Evolutionary conservation across 805 yeast species (phyloP).

Genomic region (Kluyveromyces lactis): DNA sequence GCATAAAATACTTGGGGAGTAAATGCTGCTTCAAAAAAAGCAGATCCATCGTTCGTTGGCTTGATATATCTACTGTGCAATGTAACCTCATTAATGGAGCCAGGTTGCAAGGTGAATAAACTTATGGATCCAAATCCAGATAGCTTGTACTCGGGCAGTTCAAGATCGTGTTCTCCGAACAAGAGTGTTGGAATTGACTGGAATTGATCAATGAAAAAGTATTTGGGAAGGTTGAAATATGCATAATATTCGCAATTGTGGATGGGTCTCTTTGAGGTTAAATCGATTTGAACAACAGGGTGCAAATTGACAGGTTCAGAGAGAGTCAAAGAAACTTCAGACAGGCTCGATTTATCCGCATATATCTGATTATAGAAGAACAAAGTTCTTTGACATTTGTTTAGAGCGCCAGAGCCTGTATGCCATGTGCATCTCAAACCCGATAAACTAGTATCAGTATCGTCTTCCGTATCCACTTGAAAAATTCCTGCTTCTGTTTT

Average conservation of each 20-base stretch:
- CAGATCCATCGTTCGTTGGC: slow-evolving; percentile 25
- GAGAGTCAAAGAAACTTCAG: slow-evolving; percentile 8
- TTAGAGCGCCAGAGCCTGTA: slow-evolving; percentile 8
- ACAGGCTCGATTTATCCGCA: slow-evolving; percentile 5
- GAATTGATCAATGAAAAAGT: slow-evolving; percentile 46
- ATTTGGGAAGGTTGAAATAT: slow-evolving; percentile 36
- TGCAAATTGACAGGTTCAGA: slow-evolving; percentile 32
- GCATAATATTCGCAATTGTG: slow-evolving; percentile 37
- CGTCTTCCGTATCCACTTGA: slow-evolving; percentile 18
- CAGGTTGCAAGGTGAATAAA: slow-evolving; percentile 30
- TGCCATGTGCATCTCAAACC: slow-evolving; percentile 26
- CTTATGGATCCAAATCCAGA: slow-evolving; percentile 39
- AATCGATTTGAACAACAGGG: slow-evolving; percentile 25
- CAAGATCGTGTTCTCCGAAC: slow-evolving; percentile 52
- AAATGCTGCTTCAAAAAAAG: slow-evolving; percentile 17
- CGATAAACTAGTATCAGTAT: slow-evolving; percentile 16
- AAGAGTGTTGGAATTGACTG: slow-evolving; percentile 38
- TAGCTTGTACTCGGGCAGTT: slow-evolving; percentile 42
- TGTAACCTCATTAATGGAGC: slow-evolving; percentile 29
- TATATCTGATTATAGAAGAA: slow-evolving; percentile 16
- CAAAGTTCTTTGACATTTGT: slow-evolving; percentile 23
- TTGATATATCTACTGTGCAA: slow-evolving; percentile 45
- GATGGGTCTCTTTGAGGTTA: slow-evolving; percentile 4
- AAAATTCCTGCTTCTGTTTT: slow-evolving; percentile 24
- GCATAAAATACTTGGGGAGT: slow-evolving; percentile 43